Conservation (phyloP, 495 filamentous ascomycete species). For the Xylaria scruposa region DNA sequence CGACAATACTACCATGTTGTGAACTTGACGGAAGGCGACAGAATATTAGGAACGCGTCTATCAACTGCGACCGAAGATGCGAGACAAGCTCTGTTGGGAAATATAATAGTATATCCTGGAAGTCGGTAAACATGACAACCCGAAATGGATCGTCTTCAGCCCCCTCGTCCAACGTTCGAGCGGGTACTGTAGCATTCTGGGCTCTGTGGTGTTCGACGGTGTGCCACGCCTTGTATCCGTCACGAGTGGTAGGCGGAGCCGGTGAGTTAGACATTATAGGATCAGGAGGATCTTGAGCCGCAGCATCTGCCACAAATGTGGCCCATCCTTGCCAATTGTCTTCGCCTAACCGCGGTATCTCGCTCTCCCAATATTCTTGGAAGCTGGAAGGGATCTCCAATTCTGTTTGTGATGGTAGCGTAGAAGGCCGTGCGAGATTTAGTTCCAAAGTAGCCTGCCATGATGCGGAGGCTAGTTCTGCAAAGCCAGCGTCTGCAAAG, state of each 20-base stretch:
- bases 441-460: constrained; percentile 89
- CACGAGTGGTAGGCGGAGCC: constrained; percentile 38
- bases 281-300: constrained; percentile 46
- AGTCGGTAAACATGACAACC: constrained; percentile 78
- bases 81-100: constrained; percentile 49
- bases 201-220: constrained; percentile 61
- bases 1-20: constrained; percentile 25
- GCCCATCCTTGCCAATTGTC: constrained; percentile 72
- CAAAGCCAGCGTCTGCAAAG: constrained; percentile 78
- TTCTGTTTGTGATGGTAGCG: constrained; percentile 34
- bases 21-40: constrained; percentile 67
- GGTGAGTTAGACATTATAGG: constrained; percentile 33
- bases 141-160: constrained; percentile 79
- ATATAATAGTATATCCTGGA: constrained; percentile 66
- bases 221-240: constrained; percentile 65
- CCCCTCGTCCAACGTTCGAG: constrained; percentile 66
- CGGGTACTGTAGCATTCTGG: constrained; percentile 62
- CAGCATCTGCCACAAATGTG: constrained; percentile 50
- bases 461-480: constrained; percentile 75
- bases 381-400: constrained; percentile 55
- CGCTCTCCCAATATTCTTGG: constrained; percentile 84
- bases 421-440: constrained; percentile 63
- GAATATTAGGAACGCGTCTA: constrained; percentile 75
- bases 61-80: constrained; percentile 50
- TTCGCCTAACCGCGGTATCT: constrained; percentile 82